Evolutionary conservation across 768 basidiomycete genomes (phyloP).

Genomic region (Macrolepiota dolichaula): DNA sequence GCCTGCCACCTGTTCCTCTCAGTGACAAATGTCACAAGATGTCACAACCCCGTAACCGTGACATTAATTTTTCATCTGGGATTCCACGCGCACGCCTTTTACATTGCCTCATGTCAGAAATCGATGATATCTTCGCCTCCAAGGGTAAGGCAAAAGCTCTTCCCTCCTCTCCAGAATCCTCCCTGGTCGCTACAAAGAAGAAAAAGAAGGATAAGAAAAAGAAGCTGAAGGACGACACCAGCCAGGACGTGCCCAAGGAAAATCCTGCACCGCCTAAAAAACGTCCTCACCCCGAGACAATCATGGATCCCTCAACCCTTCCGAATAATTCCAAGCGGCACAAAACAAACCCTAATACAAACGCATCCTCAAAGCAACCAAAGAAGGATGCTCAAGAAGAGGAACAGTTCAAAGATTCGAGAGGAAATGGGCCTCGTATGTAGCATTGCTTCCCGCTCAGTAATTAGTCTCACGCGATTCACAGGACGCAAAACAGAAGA

Average conservation of each 20-base stretch:
- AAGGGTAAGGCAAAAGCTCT: slow-evolving; percentile 34
- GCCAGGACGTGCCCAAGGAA: slow-evolving; percentile 10
- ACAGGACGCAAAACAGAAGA: slow-evolving; percentile 77
- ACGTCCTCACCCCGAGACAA: slow-evolving; percentile 51
- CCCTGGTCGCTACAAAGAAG: slow-evolving; percentile 27
- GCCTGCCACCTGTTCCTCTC: neutral
- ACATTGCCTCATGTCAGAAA: slow-evolving; percentile 58
- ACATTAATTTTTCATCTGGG: neutral
- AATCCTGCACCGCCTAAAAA: slow-evolving; percentile 23
- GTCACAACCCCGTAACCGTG: slow-evolving; percentile 17
- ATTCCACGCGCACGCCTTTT: neutral
- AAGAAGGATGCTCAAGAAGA: slow-evolving; percentile 31
- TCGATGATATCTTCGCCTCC: slow-evolving; percentile 79
- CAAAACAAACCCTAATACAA: slow-evolving; percentile 25
- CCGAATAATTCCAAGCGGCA: slow-evolving; percentile 31
- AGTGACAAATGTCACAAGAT: neutral
- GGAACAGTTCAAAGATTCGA: slow-evolving; percentile 66
- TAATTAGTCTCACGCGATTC: slow-evolving; percentile 11
- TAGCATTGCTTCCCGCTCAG: slow-evolving; percentile 16
- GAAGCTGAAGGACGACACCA: slow-evolving; percentile 17
- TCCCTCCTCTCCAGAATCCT: slow-evolving; percentile 20
- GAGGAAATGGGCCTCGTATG: slow-evolving; percentile 70
- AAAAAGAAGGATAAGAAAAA: slow-evolving; percentile 46
- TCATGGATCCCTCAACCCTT: slow-evolving; percentile 59
- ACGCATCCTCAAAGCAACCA: slow-evolving; percentile 12